These are phyloP conservation scores for Flaveria trinervia DNA, from an alignment of 129 eudicot species.

Conservation along the genomic window DNA sequence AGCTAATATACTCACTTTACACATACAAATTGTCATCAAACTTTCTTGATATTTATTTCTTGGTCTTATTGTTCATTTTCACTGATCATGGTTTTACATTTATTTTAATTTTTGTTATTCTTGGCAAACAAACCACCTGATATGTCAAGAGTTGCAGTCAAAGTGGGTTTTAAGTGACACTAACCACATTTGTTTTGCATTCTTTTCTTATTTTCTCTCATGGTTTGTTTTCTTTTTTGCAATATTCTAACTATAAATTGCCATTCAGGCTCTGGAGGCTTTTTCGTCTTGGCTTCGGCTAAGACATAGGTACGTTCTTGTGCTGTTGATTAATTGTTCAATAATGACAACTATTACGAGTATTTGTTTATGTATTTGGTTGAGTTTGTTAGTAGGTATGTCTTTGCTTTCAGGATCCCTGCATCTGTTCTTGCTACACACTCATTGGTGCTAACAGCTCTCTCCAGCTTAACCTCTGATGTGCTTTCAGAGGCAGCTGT, in stretches of 20 bases:
- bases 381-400: constrained; percentile 11
- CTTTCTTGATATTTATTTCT: constrained; percentile 11
- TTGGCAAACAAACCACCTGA: not conserved
- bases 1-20: not conserved
- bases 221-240: constrained; percentile 3
- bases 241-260: constrained; percentile 25
- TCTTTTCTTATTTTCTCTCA: constrained; percentile 12
- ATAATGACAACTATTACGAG: not conserved
- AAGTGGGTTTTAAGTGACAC: not conserved
- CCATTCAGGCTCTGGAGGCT: constrained; percentile 91
- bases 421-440: constrained; percentile 92
- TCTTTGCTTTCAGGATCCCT: constrained; percentile 70
- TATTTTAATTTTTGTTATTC: not conserved
- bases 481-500: constrained; percentile 92
- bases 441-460: constrained; percentile 90
- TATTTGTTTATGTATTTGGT: constrained; percentile 8
- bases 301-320: constrained; percentile 72
- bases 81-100: not conserved
- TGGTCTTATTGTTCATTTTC: not conserved
- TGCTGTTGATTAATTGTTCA: not conserved
- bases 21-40: not conserved
- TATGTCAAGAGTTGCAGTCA: not conserved
- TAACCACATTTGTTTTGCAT: not conserved
- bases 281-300: constrained; percentile 99
- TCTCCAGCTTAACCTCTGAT: constrained; percentile 81